Evolutionary conservation across 176 grass and related monocot genomes (phyloP).

Genomic region (Aegilops longissima): DNA sequence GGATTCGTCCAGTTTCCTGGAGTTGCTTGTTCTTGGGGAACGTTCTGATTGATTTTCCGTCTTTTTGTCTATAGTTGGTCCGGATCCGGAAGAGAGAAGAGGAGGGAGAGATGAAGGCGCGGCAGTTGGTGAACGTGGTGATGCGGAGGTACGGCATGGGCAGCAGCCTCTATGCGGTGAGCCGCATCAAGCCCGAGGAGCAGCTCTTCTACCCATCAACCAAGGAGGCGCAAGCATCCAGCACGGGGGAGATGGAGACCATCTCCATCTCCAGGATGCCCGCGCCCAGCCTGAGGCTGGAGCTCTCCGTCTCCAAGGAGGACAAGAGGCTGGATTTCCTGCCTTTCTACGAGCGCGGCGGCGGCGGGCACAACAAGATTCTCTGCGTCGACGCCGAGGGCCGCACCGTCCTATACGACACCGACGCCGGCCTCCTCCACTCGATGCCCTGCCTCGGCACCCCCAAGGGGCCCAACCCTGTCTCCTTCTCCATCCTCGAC

Average conservation of each 20-base stretch:
- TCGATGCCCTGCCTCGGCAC: not conserved
- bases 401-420: not conserved
- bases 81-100: not conserved
- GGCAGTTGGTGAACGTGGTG: not conserved
- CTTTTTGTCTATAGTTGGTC: not conserved
- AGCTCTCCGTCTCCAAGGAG: not conserved
- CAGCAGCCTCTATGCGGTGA: not conserved
- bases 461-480: not conserved
- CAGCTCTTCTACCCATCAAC: too few relatives aligned
- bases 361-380: not conserved
- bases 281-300: not conserved
- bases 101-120: not conserved
- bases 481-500: not conserved
- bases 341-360: not conserved
- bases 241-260: not conserved
- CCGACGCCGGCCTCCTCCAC: not conserved
- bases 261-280: not conserved
- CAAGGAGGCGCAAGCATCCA: not conserved
- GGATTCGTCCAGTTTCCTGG: not conserved
- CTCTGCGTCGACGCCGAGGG: not conserved
- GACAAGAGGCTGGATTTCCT: not conserved
- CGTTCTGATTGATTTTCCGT: not conserved
- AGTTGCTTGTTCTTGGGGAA: not conserved
- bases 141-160: not conserved
- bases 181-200: too few relatives aligned